phyloP scores from a whole-genome alignment of 345 rosid genomes.

The Trapa incisa region DNA sequence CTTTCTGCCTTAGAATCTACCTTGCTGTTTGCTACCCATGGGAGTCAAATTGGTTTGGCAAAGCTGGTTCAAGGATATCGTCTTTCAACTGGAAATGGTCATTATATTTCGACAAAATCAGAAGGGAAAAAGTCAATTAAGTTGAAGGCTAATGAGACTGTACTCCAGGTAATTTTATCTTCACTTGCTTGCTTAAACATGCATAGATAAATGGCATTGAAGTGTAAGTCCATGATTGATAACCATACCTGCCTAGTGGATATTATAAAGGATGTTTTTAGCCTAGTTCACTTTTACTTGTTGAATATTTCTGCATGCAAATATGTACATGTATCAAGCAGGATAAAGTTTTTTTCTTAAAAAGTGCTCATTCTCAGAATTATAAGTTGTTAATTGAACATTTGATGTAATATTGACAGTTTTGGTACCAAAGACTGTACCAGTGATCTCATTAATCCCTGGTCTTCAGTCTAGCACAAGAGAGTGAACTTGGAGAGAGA shows the following conservation, averaged over 20 bases:
- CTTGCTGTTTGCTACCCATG: conserved; percentile 81
- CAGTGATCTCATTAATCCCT: neutral
- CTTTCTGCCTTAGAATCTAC: conserved; percentile 55
- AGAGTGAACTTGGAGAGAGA: neutral
- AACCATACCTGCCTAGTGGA: neutral
- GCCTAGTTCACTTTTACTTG: neutral
- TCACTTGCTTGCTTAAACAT: neutral
- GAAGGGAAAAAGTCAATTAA: conserved; percentile 80
- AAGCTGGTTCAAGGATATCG: conserved; percentile 78
- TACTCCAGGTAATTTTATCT: conserved; percentile 54
- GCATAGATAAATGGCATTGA: neutral
- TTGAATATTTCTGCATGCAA: neutral
- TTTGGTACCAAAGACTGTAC: neutral
- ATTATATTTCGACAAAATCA: conserved; percentile 65
- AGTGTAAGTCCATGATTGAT: neutral
- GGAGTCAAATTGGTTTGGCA: conserved; percentile 68
- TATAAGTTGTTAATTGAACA: neutral
- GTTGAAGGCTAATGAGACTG: conserved; percentile 72
- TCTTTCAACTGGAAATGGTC: conserved; percentile 64
- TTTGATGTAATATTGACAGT: neutral
- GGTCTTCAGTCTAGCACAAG: neutral
- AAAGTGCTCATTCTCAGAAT: neutral
- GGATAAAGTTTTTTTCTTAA: neutral
- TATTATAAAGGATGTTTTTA: neutral
- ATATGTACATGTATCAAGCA: neutral